These are phyloP conservation scores for Pestalotiopsis sp. DNA, from an alignment of 2,329 filamentous ascomycete species.

Conservation along the genomic window DNA sequence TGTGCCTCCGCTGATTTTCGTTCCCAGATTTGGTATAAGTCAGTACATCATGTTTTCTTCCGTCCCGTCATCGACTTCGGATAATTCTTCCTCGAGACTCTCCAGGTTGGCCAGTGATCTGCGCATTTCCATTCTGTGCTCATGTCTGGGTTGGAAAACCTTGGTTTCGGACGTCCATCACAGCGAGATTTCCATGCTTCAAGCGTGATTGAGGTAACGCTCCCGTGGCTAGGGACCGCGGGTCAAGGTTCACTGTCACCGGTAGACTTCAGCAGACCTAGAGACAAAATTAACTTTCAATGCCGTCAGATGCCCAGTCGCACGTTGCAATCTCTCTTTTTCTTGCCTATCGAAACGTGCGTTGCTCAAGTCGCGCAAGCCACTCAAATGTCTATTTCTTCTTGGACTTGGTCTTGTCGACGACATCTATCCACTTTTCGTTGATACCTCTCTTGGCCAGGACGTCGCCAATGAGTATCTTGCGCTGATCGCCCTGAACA, in stretches of 20 bases:
- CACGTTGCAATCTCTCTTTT: neutral
- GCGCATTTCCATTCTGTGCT: neutral
- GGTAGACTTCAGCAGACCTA: neutral
- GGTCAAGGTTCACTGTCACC: neutral
- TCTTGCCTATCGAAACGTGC: neutral
- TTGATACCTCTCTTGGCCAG: constrained; percentile 61
- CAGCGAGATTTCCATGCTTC: neutral
- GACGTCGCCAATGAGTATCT: constrained; percentile 57
- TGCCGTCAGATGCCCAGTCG: neutral
- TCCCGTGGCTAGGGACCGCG: neutral
- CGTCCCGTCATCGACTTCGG: constrained; percentile 61
- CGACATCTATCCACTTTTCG: constrained; percentile 62
- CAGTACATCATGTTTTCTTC: constrained; percentile 52
- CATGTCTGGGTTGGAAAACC: neutral
- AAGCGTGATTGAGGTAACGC: neutral
- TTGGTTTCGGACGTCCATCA: neutral
- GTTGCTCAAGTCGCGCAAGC: neutral
- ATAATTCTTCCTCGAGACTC: neutral
- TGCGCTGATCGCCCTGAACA: constrained; percentile 68
- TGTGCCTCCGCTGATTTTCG: constrained; percentile 2
- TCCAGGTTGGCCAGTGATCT: neutral
- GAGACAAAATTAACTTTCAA: neutral
- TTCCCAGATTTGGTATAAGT: constrained; percentile 1
- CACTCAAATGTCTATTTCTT: constrained; percentile 12
- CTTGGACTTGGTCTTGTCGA: constrained; percentile 70